These are phyloP conservation scores for Raphanus hybrid DNA, from an alignment of 441 rosid genomes.

Conservation along the genomic window DNA sequence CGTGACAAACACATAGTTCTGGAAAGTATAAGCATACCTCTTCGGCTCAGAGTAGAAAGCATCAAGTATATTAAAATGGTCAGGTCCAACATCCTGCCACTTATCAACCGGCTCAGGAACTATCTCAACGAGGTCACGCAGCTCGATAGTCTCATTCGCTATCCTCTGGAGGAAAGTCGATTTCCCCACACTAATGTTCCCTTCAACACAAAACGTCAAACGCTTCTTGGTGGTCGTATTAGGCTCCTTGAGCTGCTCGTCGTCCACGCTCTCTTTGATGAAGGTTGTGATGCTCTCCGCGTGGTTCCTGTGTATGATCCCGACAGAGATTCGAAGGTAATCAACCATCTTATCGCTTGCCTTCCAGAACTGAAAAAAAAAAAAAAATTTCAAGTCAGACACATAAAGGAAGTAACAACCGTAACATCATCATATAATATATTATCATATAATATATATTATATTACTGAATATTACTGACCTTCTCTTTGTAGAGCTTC, in stretches of 20 bases:
- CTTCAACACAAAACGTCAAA: slow-evolving; percentile 87
- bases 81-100: slow-evolving; percentile 77
- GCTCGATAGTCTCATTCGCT: too few relatives aligned
- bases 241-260: slow-evolving; percentile 67
- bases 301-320: slow-evolving; percentile 89
- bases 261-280: slow-evolving; percentile 86
- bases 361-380: slow-evolving; percentile 54
- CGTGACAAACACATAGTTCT: slow-evolving; percentile 97
- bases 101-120: slow-evolving; percentile 43
- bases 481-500: slow-evolving; percentile 91
- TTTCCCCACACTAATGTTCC: too few relatives aligned
- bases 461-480: slow-evolving; percentile 11
- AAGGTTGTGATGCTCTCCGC: slow-evolving; percentile 94
- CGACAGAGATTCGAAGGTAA: slow-evolving; percentile 85
- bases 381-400: background rate
- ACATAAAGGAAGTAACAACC: background rate
- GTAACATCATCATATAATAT: too few relatives aligned
- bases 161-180: too few relatives aligned
- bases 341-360: slow-evolving; percentile 85
- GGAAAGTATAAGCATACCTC: slow-evolving; percentile 97
- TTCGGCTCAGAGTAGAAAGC: slow-evolving; percentile 94
- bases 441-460: too few relatives aligned
- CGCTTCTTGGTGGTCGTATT: slow-evolving; percentile 55
- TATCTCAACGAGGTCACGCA: too few relatives aligned
- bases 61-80: slow-evolving; percentile 88